A percentile compares a stretch with the other conserved stretches of the same genome.
Evolutionary conservation across 192 early-diverging fungal genomes (phyloP).

Genomic region (Funneliformis mosseae): DNA sequence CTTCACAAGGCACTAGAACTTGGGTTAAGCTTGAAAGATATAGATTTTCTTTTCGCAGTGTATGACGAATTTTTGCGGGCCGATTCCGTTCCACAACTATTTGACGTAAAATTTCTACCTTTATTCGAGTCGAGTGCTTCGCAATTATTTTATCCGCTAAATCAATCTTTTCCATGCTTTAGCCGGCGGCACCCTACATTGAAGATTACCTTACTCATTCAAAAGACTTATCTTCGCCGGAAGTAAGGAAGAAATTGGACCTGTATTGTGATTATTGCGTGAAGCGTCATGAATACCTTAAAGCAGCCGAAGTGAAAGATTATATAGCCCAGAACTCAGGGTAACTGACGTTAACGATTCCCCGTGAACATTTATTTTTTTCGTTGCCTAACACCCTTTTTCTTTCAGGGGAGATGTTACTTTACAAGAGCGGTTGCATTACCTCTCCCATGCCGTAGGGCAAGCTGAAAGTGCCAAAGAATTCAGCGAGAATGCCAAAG

Average conservation of each 20-base stretch:
- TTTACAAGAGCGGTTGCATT: constrained; percentile 19
- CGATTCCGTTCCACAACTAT: constrained; percentile 21
- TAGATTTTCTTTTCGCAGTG: constrained; percentile 24
- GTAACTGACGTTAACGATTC: not conserved
- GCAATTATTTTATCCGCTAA: not conserved
- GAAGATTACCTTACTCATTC: constrained; percentile 23
- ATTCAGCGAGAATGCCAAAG: not conserved
- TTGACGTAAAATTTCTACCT: constrained; percentile 11
- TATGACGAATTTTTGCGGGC: constrained; percentile 30
- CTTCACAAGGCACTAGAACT: constrained; percentile 27
- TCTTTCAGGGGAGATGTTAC: not conserved
- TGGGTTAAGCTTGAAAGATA: constrained; percentile 17
- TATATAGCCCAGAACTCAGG: constrained; percentile 19
- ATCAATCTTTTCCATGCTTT: not conserved
- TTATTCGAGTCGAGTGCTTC: not conserved
- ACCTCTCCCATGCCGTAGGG: constrained; percentile 14
- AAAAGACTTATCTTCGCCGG: not conserved
- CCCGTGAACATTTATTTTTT: not conserved
- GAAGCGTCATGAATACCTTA: constrained; percentile 13
- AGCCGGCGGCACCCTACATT: constrained; percentile 27
- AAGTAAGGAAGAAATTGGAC: constrained; percentile 20
- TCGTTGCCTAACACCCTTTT: not conserved
- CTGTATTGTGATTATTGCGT: constrained; percentile 33
- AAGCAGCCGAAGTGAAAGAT: constrained; percentile 24
- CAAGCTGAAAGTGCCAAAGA: constrained; percentile 23